A percentile compares a stretch with the other conserved stretches of the same genome.
These are phyloP conservation scores for Mucuna pruriens DNA, from an alignment of 306 rosid species.

Conservation along the genomic window DNA sequence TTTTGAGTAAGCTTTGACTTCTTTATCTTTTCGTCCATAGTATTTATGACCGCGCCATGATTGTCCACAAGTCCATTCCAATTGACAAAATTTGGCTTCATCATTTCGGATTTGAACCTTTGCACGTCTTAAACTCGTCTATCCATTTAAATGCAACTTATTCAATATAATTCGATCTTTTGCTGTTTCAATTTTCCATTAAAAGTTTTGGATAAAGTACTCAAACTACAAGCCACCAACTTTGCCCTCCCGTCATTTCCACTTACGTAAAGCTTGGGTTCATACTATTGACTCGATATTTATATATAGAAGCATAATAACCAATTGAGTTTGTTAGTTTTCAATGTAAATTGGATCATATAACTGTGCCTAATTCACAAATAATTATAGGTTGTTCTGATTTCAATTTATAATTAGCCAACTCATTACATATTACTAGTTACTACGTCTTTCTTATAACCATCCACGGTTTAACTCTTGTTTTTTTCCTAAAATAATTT, in stretches of 20 bases:
- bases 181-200: background rate
- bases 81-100: conserved; percentile 8
- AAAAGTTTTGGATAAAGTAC: conserved; percentile 13
- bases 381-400: background rate
- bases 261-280: background rate
- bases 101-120: conserved; percentile 34
- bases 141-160: background rate
- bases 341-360: background rate
- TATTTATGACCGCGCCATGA: conserved; percentile 3
- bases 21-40: conserved; percentile 25
- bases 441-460: too few relatives aligned
- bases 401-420: background rate
- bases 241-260: conserved; percentile 26
- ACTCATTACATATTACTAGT: background rate
- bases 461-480: too few relatives aligned
- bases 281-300: background rate
- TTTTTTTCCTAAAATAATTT: too few relatives aligned
- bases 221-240: conserved; percentile 29
- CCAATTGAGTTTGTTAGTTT: background rate
- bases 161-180: background rate
- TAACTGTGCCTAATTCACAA: background rate
- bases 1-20: conserved; percentile 42
- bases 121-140: conserved; percentile 31
- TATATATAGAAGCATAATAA: background rate
- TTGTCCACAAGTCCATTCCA: conserved; percentile 33